Evolutionary conservation across 2,329 filamentous ascomycete species (phyloP), one percentile per base, ranked within the genome.

Genomic region (Sarocladiaceae sp.): DNA sequence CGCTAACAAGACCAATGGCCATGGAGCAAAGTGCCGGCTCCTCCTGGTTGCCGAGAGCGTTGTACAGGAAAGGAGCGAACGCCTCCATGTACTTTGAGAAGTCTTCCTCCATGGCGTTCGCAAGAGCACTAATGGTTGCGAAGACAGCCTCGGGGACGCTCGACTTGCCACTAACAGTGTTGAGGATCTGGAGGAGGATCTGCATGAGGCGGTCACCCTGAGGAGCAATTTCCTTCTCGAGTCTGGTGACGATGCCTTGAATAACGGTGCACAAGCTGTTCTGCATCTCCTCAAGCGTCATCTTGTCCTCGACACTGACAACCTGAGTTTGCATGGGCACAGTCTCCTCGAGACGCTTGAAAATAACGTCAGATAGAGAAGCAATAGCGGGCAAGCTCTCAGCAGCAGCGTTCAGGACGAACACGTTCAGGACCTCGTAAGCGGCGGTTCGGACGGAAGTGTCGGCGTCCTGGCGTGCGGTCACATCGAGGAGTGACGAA

Each of bases 61-160:
- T 95, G 79, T 94, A 94, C 52, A 99, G 77, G 82, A 90, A 97
- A 10, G 91, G 91, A 40, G 85, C 79, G 71, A 99, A 99, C 2
- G 90, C 83, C 37, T 96, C 90, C 93, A 99, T 97, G 77, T 99
- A 99, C 75, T 95, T 94, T 67, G 87, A 76, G 69, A 99, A 99
- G 60, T 93, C 90, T 52, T 91, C 90, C 66, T 97, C 92, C 63
- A 97, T 80, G 35, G 92, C 88, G 62, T 88, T 96, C 36, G 94
- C 88, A 55, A 99, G 80, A n/a, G 89, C 85, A 66, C 93, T 94
- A 63, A 97, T 88, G 54, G 90, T 88, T 50, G 91, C 90, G 64
- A 99, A 97, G 55, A 96, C 82, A 8, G 89, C 90, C 71, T 99
- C 94, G 15, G 94, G 94, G 26, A 99, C 94, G 62, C 86, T 94